Base-by-base conservation (phyloP, 1,284 basidiomycete genomes). In the Malassezia pachydermatis region DNA sequence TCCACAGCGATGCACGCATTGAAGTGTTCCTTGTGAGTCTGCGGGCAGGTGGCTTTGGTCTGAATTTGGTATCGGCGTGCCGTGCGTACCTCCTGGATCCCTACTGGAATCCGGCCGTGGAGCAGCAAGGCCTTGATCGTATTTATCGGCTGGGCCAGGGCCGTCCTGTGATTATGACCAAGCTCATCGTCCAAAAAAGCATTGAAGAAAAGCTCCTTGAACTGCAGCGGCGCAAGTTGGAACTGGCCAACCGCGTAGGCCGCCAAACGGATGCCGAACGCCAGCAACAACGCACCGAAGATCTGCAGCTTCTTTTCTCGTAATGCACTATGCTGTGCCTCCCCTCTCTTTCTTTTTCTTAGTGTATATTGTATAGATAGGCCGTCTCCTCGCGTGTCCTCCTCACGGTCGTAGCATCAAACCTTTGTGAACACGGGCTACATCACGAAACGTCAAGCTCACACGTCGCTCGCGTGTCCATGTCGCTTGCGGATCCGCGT, bases 91-190 rank as follows among this genome's bases (percentile, higher is more conserved):
- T 94, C 35, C 85, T 95, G 80, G 89, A 95, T 73, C 89, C 89
- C 33, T 92, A 90, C 73, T 94, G 88, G 87, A 95, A 95, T 66
- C 90, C 90, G 16, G 88, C 88, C 10, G 89, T 94, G 6, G 89
- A 95, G 54, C 63, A 65, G 29, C 68, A 71, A 42, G 68, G 62
- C 14, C 46, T 70, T 16, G 68, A 71, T 37, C 60, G 68, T 11
- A 55, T 71, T 14, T 57, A 70, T 34, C 62, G 68, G 1, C 57
- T 70, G 51, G 68, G 68, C 17, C 68, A 71, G 42, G 34, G 29
- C 10, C 49, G 56, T 7, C 65, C 67, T 4, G 65, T 70, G 6
- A 56, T 71, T 28, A 67, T 61, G 35, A 68, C 67, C 17, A 67
- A 67, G 43, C 67, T 62, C 45, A 58, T 71, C 41, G 63, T 68